Base-by-base conservation (phyloP, 2,329 filamentous ascomycete genomes). In the Fusarium sp. region DNA sequence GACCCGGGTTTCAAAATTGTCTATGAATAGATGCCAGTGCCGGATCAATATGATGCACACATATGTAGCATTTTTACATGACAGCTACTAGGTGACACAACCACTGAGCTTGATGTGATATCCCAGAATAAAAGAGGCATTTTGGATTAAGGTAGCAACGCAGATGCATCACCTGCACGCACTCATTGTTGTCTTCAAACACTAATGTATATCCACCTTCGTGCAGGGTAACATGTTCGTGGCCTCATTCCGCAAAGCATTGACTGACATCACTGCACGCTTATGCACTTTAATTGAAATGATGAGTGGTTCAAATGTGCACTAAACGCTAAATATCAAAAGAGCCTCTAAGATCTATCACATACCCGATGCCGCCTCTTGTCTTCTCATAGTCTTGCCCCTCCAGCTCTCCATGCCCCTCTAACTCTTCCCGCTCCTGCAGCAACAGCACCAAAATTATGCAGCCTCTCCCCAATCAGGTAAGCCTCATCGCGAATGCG, bases 401-500 rank as follows among this genome's bases (percentile, higher is more conserved):
- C 75, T 41, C 78, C 75, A 15, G 77, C 75, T 52, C 77, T 78
- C 79, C 81, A 82, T 15, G 77, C 75, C 4, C 74, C 75, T 60
- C 75, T 75, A 17, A 75, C 74, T 56, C 76, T 76, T 15, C 77
- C 75, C 19, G 76, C 76, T 19, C 77, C 79, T 9, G 79, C 78
- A 17, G 80, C 77, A 9, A 77, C 79, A 3, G 78, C 78, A 6
- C 93, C 92, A 79, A 97, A 97, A 78, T 99, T 99, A 81, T 99
- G 96, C 74, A 99, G 80, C 62, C 94, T 83, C 81, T 99, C 95
- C 3, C 96, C 96, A 75, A 98, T 96, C 44, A 99, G 82, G 77
- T 99, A 99, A 1, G 97, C 94, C 79, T 99, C 96, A 77, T 99
- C 96, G 39, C 93, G 85, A 46, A 99, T 93, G 59, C 90, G 88